Evolutionary conservation across 2,329 filamentous ascomycete species (phyloP), one percentile per base, ranked within the genome.

Genomic region (Stagonosporopsis vannaccii): DNA sequence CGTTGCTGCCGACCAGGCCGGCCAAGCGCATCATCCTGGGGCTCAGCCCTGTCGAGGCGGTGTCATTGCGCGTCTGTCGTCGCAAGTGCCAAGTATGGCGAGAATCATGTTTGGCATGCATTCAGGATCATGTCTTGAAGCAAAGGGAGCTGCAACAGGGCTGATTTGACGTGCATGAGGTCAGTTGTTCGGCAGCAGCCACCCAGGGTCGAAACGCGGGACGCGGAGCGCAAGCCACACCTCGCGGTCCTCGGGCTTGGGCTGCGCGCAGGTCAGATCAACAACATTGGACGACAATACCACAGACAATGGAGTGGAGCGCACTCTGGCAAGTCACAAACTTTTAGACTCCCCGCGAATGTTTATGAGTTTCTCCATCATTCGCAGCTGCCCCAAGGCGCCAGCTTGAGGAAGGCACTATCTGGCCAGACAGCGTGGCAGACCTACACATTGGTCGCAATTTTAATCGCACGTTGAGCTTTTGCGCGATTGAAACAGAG

Each of bases 21-120:
- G 61, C 61, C 65, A 62, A 63, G 59, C 56, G 62, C 63, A 59
- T 64, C 64, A 67, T 64, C 23, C 45, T 56, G 57, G 48, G 17
- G 66, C 72, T 73, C 67, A 69, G 72, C 71, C 71, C 58, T 68
- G 65, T 50, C 50, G 51, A 47, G 30, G 62, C 60, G 56, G 60
- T 69, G 66, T 61, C 59, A 72, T 74, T 73, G 68, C 71, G 69
- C 51, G 65, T 64, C 50, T n/a, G 45, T 49, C 51, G 59, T 69
- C 67, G 67, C 68, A 70, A 68, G 55, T 50, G 43, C 39, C 35
- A 45, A 58, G 49, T 44, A 49, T 52, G 51, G 48, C 35, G 39
- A 44, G 42, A 13, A 22, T 42, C 42, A 47, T 57, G 45, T 51
- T 23, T 28, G 35, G 22, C n/a, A 47, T 42, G 49, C 43, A 39